These are phyloP conservation scores for Sarocladiaceae sp. DNA, from an alignment of 2,329 filamentous ascomycete species.

Conservation along the genomic window DNA sequence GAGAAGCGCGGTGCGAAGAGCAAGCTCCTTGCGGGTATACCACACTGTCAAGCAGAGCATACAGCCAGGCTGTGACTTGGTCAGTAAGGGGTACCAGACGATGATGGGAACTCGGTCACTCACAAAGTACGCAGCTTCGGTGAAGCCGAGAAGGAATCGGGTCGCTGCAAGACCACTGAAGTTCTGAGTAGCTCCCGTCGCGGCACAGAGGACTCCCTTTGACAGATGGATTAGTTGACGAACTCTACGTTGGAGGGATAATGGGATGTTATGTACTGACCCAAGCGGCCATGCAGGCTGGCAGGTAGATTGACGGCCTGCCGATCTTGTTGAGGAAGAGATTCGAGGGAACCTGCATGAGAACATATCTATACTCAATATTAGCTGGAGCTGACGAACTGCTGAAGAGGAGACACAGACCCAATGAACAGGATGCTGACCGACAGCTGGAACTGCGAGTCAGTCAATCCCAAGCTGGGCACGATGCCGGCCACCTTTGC, in stretches of 20 bases:
- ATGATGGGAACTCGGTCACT: no score
- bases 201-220: constrained; percentile 29
- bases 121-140: constrained; percentile 23
- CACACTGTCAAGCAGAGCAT: constrained; percentile 10
- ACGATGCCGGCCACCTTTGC: neutral
- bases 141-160: constrained; percentile 33
- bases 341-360: constrained; percentile 47
- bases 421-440: neutral
- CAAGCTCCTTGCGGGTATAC: constrained; percentile 10
- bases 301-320: constrained; percentile 30
- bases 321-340: constrained; percentile 45
- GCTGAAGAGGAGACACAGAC: no score
- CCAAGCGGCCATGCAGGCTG: no score
- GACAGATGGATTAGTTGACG: no score
- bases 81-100: no score
- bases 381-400: no score
- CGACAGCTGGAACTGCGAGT: neutral
- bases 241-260: no score
- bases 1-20: constrained; percentile 9
- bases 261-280: no score
- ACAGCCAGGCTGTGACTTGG: no score
- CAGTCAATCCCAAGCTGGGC: neutral
- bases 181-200: constrained; percentile 20
- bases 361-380: no score
- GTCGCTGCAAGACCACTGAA: constrained; percentile 30